Evolutionary conservation across 1,284 basidiomycete species (phyloP), one percentile per base, ranked within the genome.

Genomic region (Vanrija sp.): DNA sequence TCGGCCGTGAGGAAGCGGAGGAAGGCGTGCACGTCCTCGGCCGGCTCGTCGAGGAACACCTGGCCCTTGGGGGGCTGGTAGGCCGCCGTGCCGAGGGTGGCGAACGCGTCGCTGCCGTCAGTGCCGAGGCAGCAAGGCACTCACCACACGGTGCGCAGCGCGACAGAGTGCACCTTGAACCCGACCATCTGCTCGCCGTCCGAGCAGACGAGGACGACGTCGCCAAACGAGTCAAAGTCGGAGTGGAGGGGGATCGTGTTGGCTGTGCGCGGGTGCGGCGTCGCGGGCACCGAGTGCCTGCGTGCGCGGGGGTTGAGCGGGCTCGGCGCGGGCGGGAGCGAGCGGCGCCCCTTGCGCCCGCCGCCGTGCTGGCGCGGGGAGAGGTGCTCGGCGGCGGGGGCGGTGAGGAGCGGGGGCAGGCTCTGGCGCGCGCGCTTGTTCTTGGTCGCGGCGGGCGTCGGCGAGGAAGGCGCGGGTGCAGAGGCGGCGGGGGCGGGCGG

Each of bases 71-170:
- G 19, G n/a, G 38, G n/a, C 6, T 8, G 19, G 38, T n/a, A 39
- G n/a, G 19, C 19, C n/a, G 31, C 12, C 12, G 38, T 39, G 9
- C n/a, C 19, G 16, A 18, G 38, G n/a, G n/a, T 12, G n/a, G 38
- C 45, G 39, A 53, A 47, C 18, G 37, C 41, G 45, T 41, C 45
- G 39, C 47, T 48, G 46, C 16, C 7, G 25, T n/a, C 14, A 16
- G 6, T n/a, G 15, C 15, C 1, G 9, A n/a, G 15, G 19, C 19
- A 3, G 2, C 39, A 2, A 8, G 3, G 8, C 10, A 41, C 51
- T 27, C 23, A 53, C 51, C 51, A 44, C 10, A 43, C 46, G 4
- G 41, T 39, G 6, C 36, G 24, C 2, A 55, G 49, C 20, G 46
- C 41, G 2, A 15, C 16, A 19, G 25, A 18, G 14, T 36, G 31